phyloP scores from a whole-genome alignment of 176 grass and related monocot genomes.

The Juncus inflexus region DNA sequence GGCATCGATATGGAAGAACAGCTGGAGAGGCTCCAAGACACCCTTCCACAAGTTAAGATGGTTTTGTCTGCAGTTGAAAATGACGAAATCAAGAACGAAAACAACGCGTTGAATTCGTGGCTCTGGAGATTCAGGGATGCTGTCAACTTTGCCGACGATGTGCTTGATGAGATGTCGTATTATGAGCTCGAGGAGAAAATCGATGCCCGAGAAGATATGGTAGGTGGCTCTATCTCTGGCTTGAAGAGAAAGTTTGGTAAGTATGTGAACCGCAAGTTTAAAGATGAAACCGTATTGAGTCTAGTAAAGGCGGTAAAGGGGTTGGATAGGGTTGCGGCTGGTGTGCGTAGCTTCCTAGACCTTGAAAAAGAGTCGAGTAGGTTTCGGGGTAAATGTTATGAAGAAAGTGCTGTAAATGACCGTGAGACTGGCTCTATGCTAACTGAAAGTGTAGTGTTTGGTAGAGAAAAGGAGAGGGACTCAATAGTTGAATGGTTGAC shows the following conservation, averaged over 20 bases:
- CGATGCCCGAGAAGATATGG: slow-evolving; percentile 27
- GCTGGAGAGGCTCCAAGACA: background rate
- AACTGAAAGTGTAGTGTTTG: slow-evolving; percentile 26
- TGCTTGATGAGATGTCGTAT: slow-evolving; percentile 36
- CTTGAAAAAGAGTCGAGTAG: slow-evolving; percentile 5
- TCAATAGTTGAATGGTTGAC: slow-evolving; percentile 21
- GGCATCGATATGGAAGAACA: slow-evolving; percentile 9
- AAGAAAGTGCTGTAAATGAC: background rate
- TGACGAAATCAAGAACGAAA: slow-evolving; percentile 13
- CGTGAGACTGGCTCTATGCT: slow-evolving; percentile 24
- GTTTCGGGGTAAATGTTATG: background rate
- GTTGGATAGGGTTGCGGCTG: slow-evolving; percentile 21
- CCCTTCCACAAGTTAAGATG: slow-evolving; percentile 13
- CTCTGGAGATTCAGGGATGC: slow-evolving; percentile 36
- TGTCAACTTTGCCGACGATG: slow-evolving; percentile 35
- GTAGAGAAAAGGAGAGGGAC: slow-evolving; percentile 21
- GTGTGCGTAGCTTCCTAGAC: slow-evolving; percentile 4
- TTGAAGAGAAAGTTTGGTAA: slow-evolving; percentile 21
- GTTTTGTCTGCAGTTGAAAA: slow-evolving; percentile 20
- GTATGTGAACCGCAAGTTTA: background rate
- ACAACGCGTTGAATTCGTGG: slow-evolving; percentile 4
- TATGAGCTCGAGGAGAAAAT: slow-evolving; percentile 32
- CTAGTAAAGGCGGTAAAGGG: slow-evolving; percentile 18
- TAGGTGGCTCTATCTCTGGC: slow-evolving; percentile 23
- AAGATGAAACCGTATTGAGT: background rate